These are phyloP conservation scores for Tylopilus sp. DNA, from an alignment of 768 basidiomycete genomes.

Conservation along the genomic window DNA sequence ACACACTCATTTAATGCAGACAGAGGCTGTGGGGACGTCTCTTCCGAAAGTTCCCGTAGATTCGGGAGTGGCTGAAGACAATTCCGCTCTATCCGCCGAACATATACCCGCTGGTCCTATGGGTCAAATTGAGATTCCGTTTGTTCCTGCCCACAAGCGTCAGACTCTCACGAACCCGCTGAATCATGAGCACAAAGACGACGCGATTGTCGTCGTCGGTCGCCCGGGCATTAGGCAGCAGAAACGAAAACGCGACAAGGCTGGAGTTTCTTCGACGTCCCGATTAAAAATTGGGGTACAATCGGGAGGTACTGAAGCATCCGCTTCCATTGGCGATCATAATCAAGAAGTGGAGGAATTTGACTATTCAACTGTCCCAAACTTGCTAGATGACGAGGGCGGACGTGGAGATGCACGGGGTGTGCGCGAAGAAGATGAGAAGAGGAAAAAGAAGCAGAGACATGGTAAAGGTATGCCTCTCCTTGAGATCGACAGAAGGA, in stretches of 20 bases:
- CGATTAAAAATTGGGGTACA: constrained; percentile 3
- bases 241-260: constrained; percentile 42
- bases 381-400: constrained; percentile 63
- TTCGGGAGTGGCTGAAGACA: not conserved
- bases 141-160: constrained; percentile 66
- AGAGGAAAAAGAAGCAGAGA: constrained; percentile 51
- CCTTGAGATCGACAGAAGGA: constrained; percentile 1
- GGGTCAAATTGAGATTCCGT: constrained; percentile 71
- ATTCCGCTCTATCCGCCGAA: not conserved
- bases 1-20: constrained; percentile 6
- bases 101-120: constrained; percentile 28
- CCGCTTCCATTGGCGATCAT: constrained; percentile 7
- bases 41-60: not conserved
- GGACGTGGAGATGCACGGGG: constrained; percentile 20
- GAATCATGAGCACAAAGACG: constrained; percentile 38
- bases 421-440: constrained; percentile 28
- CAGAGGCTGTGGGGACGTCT: constrained; percentile 3
- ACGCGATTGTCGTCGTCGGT: constrained; percentile 71
- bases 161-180: constrained; percentile 15
- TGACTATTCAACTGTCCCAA: constrained; percentile 66
- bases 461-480: constrained; percentile 37
- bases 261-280: constrained; percentile 1
- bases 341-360: constrained; percentile 44
- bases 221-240: constrained; percentile 61
- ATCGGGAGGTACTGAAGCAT: constrained; percentile 2